Conservation (phyloP, 176 grass and related monocot species). For the Calamus simplicifolius region DNA sequence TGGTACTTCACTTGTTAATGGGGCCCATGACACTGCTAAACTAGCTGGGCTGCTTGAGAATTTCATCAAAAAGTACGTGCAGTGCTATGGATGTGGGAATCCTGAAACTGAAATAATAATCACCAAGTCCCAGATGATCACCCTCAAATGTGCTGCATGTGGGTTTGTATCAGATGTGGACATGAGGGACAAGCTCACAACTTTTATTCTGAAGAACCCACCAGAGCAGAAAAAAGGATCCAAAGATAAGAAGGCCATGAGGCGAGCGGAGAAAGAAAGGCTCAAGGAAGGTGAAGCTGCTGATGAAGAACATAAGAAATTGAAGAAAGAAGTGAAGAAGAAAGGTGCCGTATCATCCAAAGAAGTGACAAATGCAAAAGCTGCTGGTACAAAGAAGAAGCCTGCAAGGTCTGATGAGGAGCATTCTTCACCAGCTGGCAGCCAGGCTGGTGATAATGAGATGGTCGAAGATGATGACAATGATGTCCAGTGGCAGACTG, state of each 20-base stretch:
- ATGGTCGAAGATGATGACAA: slow-evolving; percentile 34
- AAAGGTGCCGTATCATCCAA: slow-evolving; percentile 22
- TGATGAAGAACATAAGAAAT: slow-evolving; percentile 79
- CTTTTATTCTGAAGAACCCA: slow-evolving; percentile 65
- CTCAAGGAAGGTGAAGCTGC: slow-evolving; percentile 74
- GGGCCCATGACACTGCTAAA: slow-evolving; percentile 74
- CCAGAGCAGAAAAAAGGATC: slow-evolving; percentile 66
- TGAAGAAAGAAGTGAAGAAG: slow-evolving; percentile 75
- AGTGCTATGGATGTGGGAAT: slow-evolving; percentile 73
- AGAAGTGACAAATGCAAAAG: slow-evolving; percentile 11
- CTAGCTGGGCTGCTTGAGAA: slow-evolving; percentile 75
- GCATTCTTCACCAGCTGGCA: slow-evolving; percentile 37
- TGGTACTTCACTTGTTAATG: slow-evolving; percentile 55
- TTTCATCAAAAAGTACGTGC: slow-evolving; percentile 90
- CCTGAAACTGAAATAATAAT: slow-evolving; percentile 80
- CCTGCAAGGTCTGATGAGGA: slow-evolving; percentile 55
- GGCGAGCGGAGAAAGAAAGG: slow-evolving; percentile 78
- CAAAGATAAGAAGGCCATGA: slow-evolving; percentile 78
- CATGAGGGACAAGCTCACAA: slow-evolving; percentile 68
- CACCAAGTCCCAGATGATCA: slow-evolving; percentile 54
- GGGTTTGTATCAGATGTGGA: slow-evolving; percentile 78
- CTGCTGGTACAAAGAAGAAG: slow-evolving; percentile 28
- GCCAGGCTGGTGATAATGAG: slow-evolving; percentile 32
- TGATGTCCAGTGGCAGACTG: slow-evolving; percentile 72
- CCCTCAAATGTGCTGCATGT: slow-evolving; percentile 82